Evolutionary conservation across 257 asterid genomes (phyloP).

Genomic region (Oldenlandia corymbosa): DNA sequence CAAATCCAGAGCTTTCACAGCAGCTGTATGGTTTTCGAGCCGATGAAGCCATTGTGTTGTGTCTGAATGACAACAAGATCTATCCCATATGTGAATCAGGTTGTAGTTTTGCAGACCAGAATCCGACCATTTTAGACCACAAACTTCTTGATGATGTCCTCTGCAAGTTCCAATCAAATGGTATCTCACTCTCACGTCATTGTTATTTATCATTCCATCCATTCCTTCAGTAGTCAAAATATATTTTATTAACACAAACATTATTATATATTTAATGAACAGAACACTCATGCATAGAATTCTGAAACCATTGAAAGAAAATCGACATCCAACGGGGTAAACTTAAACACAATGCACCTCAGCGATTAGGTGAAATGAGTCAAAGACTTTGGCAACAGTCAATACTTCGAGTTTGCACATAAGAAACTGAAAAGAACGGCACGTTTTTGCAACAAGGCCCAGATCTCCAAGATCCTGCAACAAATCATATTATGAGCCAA

Average conservation of each 20-base stretch:
- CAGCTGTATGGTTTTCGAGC: constrained; percentile 29
- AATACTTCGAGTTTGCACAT: constrained; percentile 78
- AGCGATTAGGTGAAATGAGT: constrained; percentile 72
- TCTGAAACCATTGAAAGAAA: not conserved
- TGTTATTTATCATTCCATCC: constrained; percentile 6
- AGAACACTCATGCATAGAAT: no score
- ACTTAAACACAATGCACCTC: constrained; percentile 39
- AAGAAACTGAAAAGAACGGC: constrained; percentile 87
- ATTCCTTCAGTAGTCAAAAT: constrained; percentile 6
- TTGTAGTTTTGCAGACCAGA: constrained; percentile 37
- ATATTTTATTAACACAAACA: not conserved
- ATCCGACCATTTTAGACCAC: constrained; percentile 24
- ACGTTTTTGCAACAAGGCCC: constrained; percentile 88
- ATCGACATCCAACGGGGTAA: not conserved
- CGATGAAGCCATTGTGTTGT: constrained; percentile 31
- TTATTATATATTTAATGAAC: no score
- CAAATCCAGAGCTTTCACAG: constrained; percentile 38
- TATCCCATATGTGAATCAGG: constrained; percentile 29
- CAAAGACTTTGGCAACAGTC: constrained; percentile 77
- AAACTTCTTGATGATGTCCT: constrained; percentile 2
- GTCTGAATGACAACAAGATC: constrained; percentile 11
- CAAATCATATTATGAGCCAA: constrained; percentile 6
- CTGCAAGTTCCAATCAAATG: not conserved
- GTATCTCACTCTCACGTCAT: constrained; percentile 5
- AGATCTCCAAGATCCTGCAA: constrained; percentile 84